phyloP scores from a whole-genome alignment of 495 filamentous ascomycete genomes.

The Viridothelium virens region DNA sequence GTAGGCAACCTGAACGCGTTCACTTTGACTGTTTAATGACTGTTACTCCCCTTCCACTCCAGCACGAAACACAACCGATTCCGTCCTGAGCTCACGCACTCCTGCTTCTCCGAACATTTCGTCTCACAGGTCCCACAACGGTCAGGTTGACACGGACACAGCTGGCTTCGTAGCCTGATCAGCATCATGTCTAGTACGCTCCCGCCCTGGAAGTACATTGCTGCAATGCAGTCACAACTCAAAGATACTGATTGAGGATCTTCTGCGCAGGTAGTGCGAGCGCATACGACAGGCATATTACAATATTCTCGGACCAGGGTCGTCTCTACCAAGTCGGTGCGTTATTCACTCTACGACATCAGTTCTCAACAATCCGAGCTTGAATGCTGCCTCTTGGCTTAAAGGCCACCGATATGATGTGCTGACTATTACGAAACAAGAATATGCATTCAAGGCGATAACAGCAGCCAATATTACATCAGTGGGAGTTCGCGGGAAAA shows the following conservation, averaged over 20 bases:
- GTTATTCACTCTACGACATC: constrained; percentile 35
- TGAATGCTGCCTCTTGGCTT: constrained; percentile 18
- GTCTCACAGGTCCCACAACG: too few species aligned
- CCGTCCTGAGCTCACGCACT: too few species aligned
- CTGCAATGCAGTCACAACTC: neutral
- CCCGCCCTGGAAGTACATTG: neutral
- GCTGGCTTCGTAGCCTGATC: neutral
- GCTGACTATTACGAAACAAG: constrained; percentile 40
- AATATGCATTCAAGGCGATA: constrained; percentile 99
- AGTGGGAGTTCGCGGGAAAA: constrained; percentile 88
- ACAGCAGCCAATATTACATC: constrained; percentile 98
- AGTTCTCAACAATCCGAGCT: constrained; percentile 5
- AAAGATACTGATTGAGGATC: neutral
- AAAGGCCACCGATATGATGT: constrained; percentile 8
- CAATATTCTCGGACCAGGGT: constrained; percentile 98
- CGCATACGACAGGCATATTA: constrained; percentile 90
- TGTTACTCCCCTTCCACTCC: too few species aligned
- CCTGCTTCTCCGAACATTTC: too few species aligned
- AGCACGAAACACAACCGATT: too few species aligned
- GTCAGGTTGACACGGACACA: neutral
- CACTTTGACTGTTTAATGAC: neutral
- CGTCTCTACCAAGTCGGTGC: constrained; percentile 98
- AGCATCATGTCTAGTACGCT: constrained; percentile 28
- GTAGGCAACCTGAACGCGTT: constrained; percentile 7
- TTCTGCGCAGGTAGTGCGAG: constrained; percentile 70